Percentiles rank a stretch among this genome's conserved stretches.
These are phyloP conservation scores for Artemisia tridentata DNA, from an alignment of 129 eudicot genomes.

Conservation along the genomic window DNA sequence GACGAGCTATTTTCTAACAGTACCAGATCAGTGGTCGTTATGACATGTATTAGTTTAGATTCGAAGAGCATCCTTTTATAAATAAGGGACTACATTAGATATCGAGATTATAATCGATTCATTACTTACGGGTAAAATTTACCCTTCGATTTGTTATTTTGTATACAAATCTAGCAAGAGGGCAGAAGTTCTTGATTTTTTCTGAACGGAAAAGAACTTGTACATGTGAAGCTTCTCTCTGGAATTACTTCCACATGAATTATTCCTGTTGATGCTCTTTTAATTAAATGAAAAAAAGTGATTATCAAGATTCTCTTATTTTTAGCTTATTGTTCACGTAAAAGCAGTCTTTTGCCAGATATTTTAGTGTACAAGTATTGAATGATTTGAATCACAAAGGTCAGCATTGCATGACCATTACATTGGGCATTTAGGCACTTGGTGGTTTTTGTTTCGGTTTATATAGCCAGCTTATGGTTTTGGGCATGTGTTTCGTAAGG, in stretches of 20 bases:
- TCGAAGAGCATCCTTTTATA: background rate
- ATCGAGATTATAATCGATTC: slow-evolving; percentile 15
- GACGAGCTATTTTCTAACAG: slow-evolving; percentile 86
- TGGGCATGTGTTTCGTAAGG: too few species aligned
- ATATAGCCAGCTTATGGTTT: too few species aligned
- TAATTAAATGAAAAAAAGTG: slow-evolving; percentile 11
- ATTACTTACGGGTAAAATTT: slow-evolving; percentile 26
- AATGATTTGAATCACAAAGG: background rate
- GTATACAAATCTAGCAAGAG: slow-evolving; percentile 22
- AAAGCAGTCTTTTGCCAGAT: background rate
- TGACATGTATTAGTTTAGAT: slow-evolving; percentile 26
- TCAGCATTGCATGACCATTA: background rate
- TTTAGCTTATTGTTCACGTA: slow-evolving; percentile 8
- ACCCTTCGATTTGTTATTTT: slow-evolving; percentile 34
- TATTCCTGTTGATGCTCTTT: slow-evolving; percentile 22
- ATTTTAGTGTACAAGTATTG: background rate
- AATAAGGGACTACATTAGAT: slow-evolving; percentile 13
- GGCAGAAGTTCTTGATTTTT: slow-evolving; percentile 13
- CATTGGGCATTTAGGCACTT: background rate
- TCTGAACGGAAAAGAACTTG: slow-evolving; percentile 22
- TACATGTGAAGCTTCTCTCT: slow-evolving; percentile 34
- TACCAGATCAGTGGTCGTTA: slow-evolving; percentile 93
- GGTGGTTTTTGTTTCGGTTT: too few species aligned
- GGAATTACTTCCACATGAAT: slow-evolving; percentile 33
- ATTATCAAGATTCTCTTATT: background rate